Percentiles rank a stretch among this genome's conserved stretches.
phyloP scores from a whole-genome alignment of 108 stramenopile species.

The Skeletonema potamos region DNA sequence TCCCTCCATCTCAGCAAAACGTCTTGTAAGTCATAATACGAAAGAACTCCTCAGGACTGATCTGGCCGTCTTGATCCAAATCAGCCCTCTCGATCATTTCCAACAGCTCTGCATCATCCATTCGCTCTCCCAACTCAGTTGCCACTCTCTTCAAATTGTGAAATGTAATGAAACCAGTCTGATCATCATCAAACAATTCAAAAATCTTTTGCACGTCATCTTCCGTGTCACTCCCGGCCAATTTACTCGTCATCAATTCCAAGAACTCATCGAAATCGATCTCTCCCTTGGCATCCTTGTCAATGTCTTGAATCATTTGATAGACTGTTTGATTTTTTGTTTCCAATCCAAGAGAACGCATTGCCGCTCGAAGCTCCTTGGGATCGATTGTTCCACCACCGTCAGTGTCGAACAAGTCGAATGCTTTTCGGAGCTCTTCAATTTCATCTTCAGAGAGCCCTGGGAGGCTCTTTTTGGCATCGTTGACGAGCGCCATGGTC shows the following conservation, averaged over 20 bases:
- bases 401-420: conserved; percentile 54
- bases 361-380: conserved; percentile 91
- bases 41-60: conserved; percentile 88
- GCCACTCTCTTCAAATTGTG: conserved; percentile 95
- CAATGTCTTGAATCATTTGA: conserved; percentile 82
- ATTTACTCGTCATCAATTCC: conserved; percentile 89
- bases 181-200: conserved; percentile 96
- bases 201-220: conserved; percentile 88
- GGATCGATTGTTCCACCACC: conserved; percentile 86
- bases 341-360: conserved; percentile 92
- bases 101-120: conserved; percentile 95
- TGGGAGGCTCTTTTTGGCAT: conserved; percentile 14
- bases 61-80: conserved; percentile 82
- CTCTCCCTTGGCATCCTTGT: conserved; percentile 64
- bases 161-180: conserved; percentile 93
- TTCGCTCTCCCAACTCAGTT: conserved; percentile 96
- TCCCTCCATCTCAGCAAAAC: conserved; percentile 32
- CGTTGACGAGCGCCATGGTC: not conserved
- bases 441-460: conserved; percentile 48
- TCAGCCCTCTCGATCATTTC: conserved; percentile 99
- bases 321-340: conserved; percentile 91
- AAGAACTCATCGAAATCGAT: conserved; percentile 84
- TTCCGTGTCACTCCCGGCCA: conserved; percentile 41
- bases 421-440: conserved; percentile 47
- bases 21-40: conserved; percentile 88